Conservation (phyloP, 768 basidiomycete species). For the Ramaria rubella region DNA sequence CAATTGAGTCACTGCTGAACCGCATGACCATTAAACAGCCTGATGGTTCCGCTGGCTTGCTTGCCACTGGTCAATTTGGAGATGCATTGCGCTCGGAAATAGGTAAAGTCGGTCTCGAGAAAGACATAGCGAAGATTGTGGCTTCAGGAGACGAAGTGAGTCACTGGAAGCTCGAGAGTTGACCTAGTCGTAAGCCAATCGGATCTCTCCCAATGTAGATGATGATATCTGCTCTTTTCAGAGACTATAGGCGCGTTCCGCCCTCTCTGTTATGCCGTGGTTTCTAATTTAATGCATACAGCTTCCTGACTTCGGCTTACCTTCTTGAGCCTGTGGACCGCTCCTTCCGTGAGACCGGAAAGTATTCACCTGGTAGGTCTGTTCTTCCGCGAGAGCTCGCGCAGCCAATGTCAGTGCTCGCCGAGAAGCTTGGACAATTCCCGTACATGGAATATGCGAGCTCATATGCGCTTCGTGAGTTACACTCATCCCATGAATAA, state of each 20-base stretch:
- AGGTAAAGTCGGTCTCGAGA: slow-evolving; percentile 20
- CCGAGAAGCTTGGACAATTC: slow-evolving; percentile 22
- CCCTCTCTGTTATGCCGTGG: neutral
- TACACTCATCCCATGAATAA: neutral
- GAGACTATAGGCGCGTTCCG: slow-evolving; percentile 16
- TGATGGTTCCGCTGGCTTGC: slow-evolving; percentile 25
- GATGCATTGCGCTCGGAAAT: slow-evolving; percentile 24
- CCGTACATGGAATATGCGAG: slow-evolving; percentile 31
- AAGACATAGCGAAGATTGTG: slow-evolving; percentile 17
- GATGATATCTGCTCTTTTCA: slow-evolving; percentile 23
- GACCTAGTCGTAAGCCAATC: neutral
- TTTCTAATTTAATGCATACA: neutral
- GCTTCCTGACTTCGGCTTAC: slow-evolving; percentile 27
- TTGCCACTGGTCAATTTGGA: slow-evolving; percentile 23
- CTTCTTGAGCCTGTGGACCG: slow-evolving; percentile 27
- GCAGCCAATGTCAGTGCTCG: slow-evolving; percentile 23
- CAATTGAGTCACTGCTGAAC: slow-evolving; percentile 23
- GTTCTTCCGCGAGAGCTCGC: slow-evolving; percentile 22
- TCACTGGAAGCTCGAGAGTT: neutral
- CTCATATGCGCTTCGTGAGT: slow-evolving; percentile 24
- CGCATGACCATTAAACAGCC: slow-evolving; percentile 27
- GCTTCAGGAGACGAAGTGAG: slow-evolving; percentile 6
- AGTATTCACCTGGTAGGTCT: slow-evolving; percentile 24
- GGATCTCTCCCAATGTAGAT: neutral
- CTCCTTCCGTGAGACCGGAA: slow-evolving; percentile 20